Evolutionary conservation across 805 yeast species (phyloP).

Genomic region (Monosporozyma servazzii): DNA sequence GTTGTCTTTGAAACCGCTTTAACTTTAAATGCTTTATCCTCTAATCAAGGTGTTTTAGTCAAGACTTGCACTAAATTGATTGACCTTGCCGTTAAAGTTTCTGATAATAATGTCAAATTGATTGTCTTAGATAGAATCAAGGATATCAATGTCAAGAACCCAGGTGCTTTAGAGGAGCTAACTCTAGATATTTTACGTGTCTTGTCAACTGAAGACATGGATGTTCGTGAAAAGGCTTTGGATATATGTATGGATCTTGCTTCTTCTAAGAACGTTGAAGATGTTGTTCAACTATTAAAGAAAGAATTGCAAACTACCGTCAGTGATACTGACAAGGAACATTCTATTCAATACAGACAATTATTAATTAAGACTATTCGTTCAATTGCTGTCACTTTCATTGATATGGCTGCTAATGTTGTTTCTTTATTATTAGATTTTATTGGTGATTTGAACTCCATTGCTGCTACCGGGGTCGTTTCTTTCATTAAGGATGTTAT

Average conservation of each 20-base stretch:
- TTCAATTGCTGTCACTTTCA: slow-evolving; percentile 76
- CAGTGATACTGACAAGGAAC: slow-evolving; percentile 58
- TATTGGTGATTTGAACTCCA: slow-evolving; percentile 71
- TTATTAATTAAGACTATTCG: slow-evolving; percentile 81
- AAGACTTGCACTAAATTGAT: slow-evolving; percentile 80
- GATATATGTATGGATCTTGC: slow-evolving; percentile 74
- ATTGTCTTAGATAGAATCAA: slow-evolving; percentile 82
- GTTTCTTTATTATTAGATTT: slow-evolving; percentile 82
- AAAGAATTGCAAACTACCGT: slow-evolving; percentile 79
- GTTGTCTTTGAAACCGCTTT: slow-evolving; percentile 90
- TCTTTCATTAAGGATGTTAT: slow-evolving; percentile 90
- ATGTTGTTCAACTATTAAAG: slow-evolving; percentile 82
- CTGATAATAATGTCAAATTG: slow-evolving; percentile 92
- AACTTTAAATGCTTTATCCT: slow-evolving; percentile 55
- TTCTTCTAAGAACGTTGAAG: slow-evolving; percentile 84
- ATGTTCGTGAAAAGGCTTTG: slow-evolving; percentile 81
- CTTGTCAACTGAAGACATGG: slow-evolving; percentile 79
- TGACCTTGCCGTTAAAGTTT: slow-evolving; percentile 80
- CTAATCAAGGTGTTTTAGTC: slow-evolving; percentile 55
- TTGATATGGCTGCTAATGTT: slow-evolving; percentile 85
- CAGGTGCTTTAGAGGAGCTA: slow-evolving; percentile 76
- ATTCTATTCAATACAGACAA: slow-evolving; percentile 79
- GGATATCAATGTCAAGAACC: slow-evolving; percentile 61
- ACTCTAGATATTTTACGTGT: slow-evolving; percentile 81
- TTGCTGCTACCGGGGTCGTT: slow-evolving; percentile 83